Percentiles rank a stretch among this genome's conserved stretches.
Conservation (phyloP, 192 early-diverging fungal genomes). For the Rhizophagus clarus region DNA sequence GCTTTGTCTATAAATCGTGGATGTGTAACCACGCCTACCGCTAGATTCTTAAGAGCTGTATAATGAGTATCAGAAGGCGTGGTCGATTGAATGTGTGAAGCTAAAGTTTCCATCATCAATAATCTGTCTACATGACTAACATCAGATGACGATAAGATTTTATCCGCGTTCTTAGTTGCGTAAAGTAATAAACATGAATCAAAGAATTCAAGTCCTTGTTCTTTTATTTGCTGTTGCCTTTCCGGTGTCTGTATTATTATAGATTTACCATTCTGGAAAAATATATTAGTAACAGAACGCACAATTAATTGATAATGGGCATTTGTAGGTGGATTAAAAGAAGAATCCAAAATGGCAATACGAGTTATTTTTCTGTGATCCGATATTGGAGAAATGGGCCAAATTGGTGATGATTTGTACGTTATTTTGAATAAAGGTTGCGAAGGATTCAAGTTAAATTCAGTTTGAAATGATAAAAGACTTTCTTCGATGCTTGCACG, state of each 20-base stretch:
- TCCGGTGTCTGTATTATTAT: neutral
- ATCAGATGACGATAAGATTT: constrained; percentile 49
- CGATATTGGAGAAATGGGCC: neutral
- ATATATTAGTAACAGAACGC: constrained; percentile 34
- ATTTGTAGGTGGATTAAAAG: constrained; percentile 74
- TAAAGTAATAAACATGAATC: constrained; percentile 66
- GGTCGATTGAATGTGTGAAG: constrained; percentile 27
- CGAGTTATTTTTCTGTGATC: neutral
- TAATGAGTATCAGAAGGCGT: neutral
- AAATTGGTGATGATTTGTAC: neutral
- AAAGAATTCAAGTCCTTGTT: constrained; percentile 47
- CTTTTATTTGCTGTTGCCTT: constrained; percentile 10
- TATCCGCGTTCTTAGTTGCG: constrained; percentile 71
- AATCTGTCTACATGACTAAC: constrained; percentile 62
- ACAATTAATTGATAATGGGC: constrained; percentile 62
- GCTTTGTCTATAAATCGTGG: constrained; percentile 76
- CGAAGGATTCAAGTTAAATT: neutral
- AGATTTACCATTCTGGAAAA: neutral
- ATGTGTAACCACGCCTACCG: constrained; percentile 59
- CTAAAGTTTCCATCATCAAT: constrained; percentile 72
- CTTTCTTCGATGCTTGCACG: neutral
- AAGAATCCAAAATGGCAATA: constrained; percentile 70
- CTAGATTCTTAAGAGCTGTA: constrained; percentile 42
- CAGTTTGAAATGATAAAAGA: constrained; percentile 4
- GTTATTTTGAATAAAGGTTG: constrained; percentile 15